Conservation (phyloP, 352 stramenopile genomes). For the Phytophthora macrochlamydospora region DNA sequence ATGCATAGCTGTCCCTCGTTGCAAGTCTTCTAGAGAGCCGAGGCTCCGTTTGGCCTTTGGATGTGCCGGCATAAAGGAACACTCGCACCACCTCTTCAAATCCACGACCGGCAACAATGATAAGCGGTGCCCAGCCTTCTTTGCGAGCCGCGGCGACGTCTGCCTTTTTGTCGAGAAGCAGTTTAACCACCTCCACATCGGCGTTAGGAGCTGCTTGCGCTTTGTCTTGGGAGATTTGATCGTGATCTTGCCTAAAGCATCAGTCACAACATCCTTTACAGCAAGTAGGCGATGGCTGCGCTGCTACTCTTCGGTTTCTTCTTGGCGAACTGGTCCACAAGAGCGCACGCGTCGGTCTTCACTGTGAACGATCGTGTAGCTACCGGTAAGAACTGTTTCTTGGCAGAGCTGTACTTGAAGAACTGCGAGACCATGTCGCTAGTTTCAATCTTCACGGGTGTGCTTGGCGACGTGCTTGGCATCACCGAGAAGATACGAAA, state of each 20-base stretch:
- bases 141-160: too few relatives aligned
- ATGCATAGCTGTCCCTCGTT: too few relatives aligned
- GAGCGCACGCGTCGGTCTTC: constrained; percentile 73
- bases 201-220: too few relatives aligned
- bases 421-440: constrained; percentile 63
- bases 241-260: not conserved
- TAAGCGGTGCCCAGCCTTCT: too few relatives aligned
- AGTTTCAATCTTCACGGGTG: constrained; percentile 27
- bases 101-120: not conserved
- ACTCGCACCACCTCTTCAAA: not conserved
- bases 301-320: constrained; percentile 33
- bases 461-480: constrained; percentile 26
- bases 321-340: constrained; percentile 58
- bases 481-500: constrained; percentile 51
- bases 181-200: too few relatives aligned
- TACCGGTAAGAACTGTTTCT: constrained; percentile 76
- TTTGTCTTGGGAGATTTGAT: too few relatives aligned
- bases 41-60: too few relatives aligned
- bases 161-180: too few relatives aligned
- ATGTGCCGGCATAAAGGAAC: too few relatives aligned
- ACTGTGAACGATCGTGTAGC: constrained; percentile 74
- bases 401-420: constrained; percentile 87
- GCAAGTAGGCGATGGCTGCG: constrained; percentile 14
- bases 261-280: constrained; percentile 2
- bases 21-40: too few relatives aligned